Evolutionary conservation across 805 yeast species (phyloP), one percentile per base, ranked within the genome.

Genomic region (Ogataea pignaliae): DNA sequence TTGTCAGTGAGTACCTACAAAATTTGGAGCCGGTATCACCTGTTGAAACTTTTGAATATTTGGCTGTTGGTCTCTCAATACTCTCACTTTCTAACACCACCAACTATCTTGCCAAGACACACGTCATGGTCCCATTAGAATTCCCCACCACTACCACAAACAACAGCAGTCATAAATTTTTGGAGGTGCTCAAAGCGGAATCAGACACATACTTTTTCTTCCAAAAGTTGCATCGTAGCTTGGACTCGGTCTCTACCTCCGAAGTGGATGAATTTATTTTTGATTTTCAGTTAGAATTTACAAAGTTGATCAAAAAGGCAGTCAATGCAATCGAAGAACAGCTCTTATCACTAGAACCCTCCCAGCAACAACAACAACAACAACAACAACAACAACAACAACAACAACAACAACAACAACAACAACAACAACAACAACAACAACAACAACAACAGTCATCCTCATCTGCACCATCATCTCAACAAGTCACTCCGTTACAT

Each of bases 261-360:
- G 55, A 60, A 12, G 45, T 47, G 9, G 63, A 59, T 21, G 59
- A 57, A 18, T 55, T 56, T 34, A 49, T 61, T 1, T 57, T 60
- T 46, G 65, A 60, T 17, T 40, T 51, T 14, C 64, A 65, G 42
- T 47, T 64, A 16, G 63, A 61, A 31, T 50, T 64, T 15, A 52
- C 58, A 1, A 64, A 61, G 34, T 29, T 53, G 10, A 45, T 55
- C 29, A 65, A 60, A 47, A 57, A 56, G 37, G 41, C 63, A 6
- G 50, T 55, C 14, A 56, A 53, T 44, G 42, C 56, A 31, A 50
- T 65, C 17, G 63, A 61, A 43, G 65, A 62, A 35, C 62, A 59
- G 30, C 21, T 63, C 10, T 59, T 61, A 42, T 66, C 62, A 44
- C 45, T 59, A 29, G 66, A 61, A 45, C 34, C 51, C 10, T 40